Evolutionary conservation across 2,329 filamentous ascomycete species (phyloP).

Genomic region (Colletotrichum sojae): DNA sequence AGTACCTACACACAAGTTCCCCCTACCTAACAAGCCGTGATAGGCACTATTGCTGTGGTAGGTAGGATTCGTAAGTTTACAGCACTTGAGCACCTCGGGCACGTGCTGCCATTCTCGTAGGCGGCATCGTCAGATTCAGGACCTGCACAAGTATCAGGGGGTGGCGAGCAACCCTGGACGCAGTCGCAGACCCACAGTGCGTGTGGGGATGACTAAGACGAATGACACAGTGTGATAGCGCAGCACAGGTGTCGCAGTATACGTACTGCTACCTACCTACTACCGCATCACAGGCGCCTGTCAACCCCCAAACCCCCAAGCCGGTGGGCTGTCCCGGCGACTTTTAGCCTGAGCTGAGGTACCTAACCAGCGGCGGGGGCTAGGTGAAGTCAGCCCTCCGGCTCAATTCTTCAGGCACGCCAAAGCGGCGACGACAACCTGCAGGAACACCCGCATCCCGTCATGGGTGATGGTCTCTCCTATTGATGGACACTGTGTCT

Average conservation of each 20-base stretch:
- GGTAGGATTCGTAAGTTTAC: too few relatives aligned
- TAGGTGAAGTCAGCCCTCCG: not conserved
- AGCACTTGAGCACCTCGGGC: too few relatives aligned
- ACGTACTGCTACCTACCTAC: too few relatives aligned
- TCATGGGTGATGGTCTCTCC: not conserved
- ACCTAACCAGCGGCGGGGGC: too few relatives aligned
- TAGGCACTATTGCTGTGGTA: too few relatives aligned
- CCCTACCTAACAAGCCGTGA: too few relatives aligned
- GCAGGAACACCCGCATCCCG: constrained; percentile 33
- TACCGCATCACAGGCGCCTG: too few relatives aligned
- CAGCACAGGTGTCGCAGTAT: too few relatives aligned
- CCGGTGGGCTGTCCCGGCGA: not conserved
- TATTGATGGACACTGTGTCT: constrained; percentile 27
- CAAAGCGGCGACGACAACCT: constrained; percentile 32
- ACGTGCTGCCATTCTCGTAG: too few relatives aligned
- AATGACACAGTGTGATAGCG: constrained; percentile 16
- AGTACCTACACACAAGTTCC: too few relatives aligned
- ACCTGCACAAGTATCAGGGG: constrained; percentile 28
- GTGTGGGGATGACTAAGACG: constrained; percentile 13
- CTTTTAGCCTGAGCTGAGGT: not conserved
- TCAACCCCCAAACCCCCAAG: not conserved
- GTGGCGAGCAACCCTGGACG: constrained; percentile 23
- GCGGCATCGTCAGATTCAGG: not conserved
- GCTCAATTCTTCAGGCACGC: not conserved
- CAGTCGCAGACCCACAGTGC: not conserved